phyloP scores from a whole-genome alignment of 2,329 filamentous ascomycete genomes.

The Diaporthe ilicicola region DNA sequence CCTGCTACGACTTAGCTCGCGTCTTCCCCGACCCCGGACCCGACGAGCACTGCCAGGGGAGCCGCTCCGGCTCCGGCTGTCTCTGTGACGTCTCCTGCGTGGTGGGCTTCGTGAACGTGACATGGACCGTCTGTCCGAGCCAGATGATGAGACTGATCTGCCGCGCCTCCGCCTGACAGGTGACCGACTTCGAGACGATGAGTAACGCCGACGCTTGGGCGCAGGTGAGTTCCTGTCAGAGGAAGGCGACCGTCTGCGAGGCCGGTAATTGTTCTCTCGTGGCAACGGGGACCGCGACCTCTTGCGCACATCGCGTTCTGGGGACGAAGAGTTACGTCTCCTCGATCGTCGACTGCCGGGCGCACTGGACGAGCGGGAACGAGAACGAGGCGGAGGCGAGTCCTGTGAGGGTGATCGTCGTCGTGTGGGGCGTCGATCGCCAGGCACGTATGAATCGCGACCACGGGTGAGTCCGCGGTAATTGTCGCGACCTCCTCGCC shows the following conservation, averaged over 20 bases:
- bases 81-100: slow-evolving; percentile 44
- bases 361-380: slow-evolving; percentile 30
- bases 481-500: slow-evolving; percentile 53
- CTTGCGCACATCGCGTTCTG: slow-evolving; percentile 38
- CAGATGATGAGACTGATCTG: slow-evolving; percentile 49
- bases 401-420: slow-evolving; percentile 50
- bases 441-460: slow-evolving; percentile 63
- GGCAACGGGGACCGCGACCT: slow-evolving; percentile 47
- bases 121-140: slow-evolving; percentile 48
- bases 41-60: slow-evolving; percentile 28
- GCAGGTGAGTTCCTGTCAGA: slow-evolving; percentile 49
- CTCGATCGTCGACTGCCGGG: slow-evolving; percentile 28
- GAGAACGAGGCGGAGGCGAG: slow-evolving; percentile 47
- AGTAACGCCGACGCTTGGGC: slow-evolving; percentile 60
- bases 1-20: slow-evolving; percentile 35
- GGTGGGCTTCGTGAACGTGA: slow-evolving; percentile 44
- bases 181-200: slow-evolving; percentile 58
- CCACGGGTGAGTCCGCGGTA: slow-evolving; percentile 43
- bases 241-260: slow-evolving; percentile 42
- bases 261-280: slow-evolving; percentile 38
- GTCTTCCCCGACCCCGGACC: slow-evolving; percentile 27
- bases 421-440: slow-evolving; percentile 51
- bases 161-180: slow-evolving; percentile 49
- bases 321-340: slow-evolving; percentile 40
- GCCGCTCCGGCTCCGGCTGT: slow-evolving; percentile 41